phyloP scores from a whole-genome alignment of 768 basidiomycete species.

The Calvatia gigantea region DNA sequence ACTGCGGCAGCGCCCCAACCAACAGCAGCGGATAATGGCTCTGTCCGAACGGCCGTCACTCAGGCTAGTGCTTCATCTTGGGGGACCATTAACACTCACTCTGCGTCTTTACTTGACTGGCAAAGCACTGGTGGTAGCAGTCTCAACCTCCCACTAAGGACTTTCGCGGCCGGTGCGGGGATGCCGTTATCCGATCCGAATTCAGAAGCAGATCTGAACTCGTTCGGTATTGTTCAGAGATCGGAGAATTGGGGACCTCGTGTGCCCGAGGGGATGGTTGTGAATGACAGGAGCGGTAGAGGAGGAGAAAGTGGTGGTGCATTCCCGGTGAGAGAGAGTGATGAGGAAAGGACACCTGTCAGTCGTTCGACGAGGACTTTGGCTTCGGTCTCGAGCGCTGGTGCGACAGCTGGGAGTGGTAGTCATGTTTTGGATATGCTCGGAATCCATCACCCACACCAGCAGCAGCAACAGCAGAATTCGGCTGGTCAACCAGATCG shows the following conservation, averaged over 20 bases:
- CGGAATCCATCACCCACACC: neutral
- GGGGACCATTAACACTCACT: conserved; percentile 7
- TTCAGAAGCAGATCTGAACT: neutral
- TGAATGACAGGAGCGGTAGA: neutral
- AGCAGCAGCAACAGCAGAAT: neutral
- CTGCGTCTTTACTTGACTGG: neutral
- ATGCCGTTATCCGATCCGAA: neutral
- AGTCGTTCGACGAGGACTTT: conserved; percentile 6
- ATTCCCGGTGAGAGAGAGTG: conserved; percentile 10
- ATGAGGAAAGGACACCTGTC: conserved; percentile 11
- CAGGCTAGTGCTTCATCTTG: neutral
- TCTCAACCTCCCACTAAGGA: neutral
- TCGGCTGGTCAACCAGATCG: neutral
- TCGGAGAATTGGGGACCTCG: conserved; percentile 1
- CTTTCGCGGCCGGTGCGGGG: neutral
- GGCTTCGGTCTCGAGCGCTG: neutral
- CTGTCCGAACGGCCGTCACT: neutral
- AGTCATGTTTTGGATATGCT: neutral
- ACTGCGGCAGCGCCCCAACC: neutral
- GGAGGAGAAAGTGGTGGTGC: neutral
- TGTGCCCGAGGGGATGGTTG: neutral
- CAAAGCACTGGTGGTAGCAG: conserved; percentile 5
- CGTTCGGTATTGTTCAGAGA: neutral
- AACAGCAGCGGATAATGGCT: neutral
- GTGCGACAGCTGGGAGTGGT: conserved; percentile 1